A percentile compares a stretch with the other conserved stretches of the same genome.
Conservation (phyloP, 176 grass and related monocot genomes). For the Cenchrus americanus region DNA sequence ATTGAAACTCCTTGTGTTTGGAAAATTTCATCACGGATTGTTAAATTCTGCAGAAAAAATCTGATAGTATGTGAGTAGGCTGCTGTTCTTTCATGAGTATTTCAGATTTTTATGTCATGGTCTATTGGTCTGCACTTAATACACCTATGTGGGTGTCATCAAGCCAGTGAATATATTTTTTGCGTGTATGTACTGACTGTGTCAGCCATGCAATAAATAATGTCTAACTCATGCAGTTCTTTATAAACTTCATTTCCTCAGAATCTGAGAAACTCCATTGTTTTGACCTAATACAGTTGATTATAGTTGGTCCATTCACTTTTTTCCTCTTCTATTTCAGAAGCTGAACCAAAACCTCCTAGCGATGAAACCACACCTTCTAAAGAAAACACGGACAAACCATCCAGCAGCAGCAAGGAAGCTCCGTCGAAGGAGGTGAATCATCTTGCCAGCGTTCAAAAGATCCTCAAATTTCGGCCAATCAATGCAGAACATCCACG, state of each 20-base stretch:
- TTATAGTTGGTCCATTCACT: neutral
- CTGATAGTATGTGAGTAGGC: neutral
- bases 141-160: neutral
- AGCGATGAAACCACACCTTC: neutral
- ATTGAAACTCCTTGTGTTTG: neutral
- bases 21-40: neutral
- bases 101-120: neutral
- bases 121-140: neutral
- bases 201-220: constrained; percentile 17
- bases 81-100: neutral
- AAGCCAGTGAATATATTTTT: neutral
- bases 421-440: constrained; percentile 66
- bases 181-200: constrained; percentile 10
- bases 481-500: constrained; percentile 22
- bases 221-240: constrained; percentile 18
- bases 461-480: constrained; percentile 71
- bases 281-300: neutral
- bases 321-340: constrained; percentile 36
- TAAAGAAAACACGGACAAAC: constrained; percentile 30
- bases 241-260: neutral
- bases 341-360: constrained; percentile 21
- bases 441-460: constrained; percentile 64
- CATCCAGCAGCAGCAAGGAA: constrained; percentile 32
- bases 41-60: neutral
- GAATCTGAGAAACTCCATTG: neutral